Evolutionary conservation across 768 basidiomycete species (phyloP).

Genomic region (Russula olivacea): DNA sequence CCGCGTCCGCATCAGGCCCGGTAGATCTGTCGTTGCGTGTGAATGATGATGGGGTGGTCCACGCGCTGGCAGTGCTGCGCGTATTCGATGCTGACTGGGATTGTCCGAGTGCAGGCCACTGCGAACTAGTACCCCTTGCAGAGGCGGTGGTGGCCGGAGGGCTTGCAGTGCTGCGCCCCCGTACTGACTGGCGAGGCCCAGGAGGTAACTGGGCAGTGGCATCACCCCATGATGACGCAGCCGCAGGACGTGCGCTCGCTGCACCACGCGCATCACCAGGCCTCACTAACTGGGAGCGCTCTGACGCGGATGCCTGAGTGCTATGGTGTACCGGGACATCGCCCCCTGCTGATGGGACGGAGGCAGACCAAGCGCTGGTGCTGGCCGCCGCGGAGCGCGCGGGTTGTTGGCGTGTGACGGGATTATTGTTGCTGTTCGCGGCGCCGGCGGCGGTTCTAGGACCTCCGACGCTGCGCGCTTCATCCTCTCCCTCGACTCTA

Average conservation of each 20-base stretch:
- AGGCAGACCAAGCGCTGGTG: too few relatives aligned
- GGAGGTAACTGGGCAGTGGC: background rate
- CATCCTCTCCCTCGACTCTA: background rate
- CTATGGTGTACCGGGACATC: too few relatives aligned
- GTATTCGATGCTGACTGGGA: background rate
- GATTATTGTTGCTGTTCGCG: too few relatives aligned
- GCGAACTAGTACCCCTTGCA: background rate
- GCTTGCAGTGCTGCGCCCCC: background rate
- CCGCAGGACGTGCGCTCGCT: background rate
- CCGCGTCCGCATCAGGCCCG: background rate
- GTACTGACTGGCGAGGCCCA: background rate
- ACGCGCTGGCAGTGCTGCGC: background rate
- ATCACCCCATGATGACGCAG: background rate
- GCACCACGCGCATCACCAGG: background rate
- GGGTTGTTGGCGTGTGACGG: background rate
- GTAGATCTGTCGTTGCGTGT: background rate
- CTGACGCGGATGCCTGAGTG: too few relatives aligned
- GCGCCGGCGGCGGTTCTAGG: background rate
- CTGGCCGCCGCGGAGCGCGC: too few relatives aligned
- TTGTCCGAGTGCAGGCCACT: background rate
- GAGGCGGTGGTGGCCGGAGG: background rate
- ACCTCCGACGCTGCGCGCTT: background rate
- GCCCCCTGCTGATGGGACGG: too few relatives aligned
- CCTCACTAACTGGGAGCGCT: background rate
- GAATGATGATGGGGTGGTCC: background rate